Base-by-base conservation (phyloP, 768 basidiomycete species). In the Lactifluus volemus region DNA sequence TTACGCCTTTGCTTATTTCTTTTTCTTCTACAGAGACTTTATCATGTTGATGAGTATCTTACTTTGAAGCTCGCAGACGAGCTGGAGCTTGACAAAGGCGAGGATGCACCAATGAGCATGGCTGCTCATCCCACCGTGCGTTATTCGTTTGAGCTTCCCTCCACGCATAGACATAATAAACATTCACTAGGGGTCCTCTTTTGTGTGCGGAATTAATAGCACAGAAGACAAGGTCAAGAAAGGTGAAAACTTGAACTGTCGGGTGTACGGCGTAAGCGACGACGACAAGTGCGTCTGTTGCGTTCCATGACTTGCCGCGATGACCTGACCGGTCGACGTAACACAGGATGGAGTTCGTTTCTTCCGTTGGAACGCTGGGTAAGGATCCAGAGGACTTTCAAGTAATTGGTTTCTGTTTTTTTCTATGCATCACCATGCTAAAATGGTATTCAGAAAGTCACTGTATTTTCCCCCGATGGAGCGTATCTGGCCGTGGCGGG, bases 51-150 rank as follows among this genome's bases (percentile, higher is more conserved):
- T 15, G 70, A 78, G 15, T 76, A 81, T 45, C 78, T 81, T 60
- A 72, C 75, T 17, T 70, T 92, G 11, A 74, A 82, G 36, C 73
- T 84, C 1, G 70, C 85, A 29, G 72, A 81, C 66, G 92, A 97
- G 71, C 77, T 85, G 51, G 84, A 91, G 67, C 79, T 99, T 12
- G 86, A 82, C 57, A 80, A 72, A 34, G 88, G 84, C 39, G 95
- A 95, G 70, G 97, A 98, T 73, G 89, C 89, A 5, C 95, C 97
- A n/a, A 98, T 94, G 92, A 96, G 93, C 70, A 86, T 98, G 79
- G 85, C 87, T 17, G 80, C 83, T 12, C 74, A 88, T 69, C 72
- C 76, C 9, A 71, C 83, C 74, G 90, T 88, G 71, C 63, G 73
- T 63, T 25, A 60, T 52, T 45, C 34, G 44, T 36, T 32, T 55